Conservation (phyloP, 148 eudicot genomes). For the Beta vulgaris region DNA sequence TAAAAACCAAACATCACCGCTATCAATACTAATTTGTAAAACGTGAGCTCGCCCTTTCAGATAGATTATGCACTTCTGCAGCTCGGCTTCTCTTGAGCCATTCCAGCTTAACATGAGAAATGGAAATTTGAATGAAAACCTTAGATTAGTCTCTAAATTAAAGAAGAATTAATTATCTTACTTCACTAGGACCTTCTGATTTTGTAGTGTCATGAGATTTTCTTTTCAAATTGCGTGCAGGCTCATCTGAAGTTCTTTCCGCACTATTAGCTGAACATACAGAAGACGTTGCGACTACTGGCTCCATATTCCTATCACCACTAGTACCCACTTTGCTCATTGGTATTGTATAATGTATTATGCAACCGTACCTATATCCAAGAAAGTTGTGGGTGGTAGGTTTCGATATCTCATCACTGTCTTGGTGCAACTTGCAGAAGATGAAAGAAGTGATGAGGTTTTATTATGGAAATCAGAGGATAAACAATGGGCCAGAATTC, state of each 20-base stretch:
- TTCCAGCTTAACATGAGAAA: slow-evolving; percentile 13
- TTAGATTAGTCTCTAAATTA: slow-evolving; percentile 2
- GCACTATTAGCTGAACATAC: slow-evolving; percentile 86
- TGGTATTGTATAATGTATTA: too few species aligned
- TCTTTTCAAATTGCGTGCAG: slow-evolving; percentile 52
- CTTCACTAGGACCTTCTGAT: slow-evolving; percentile 78
- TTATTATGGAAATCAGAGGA: too few species aligned
- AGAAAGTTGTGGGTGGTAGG: too few species aligned
- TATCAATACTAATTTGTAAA: not conserved
- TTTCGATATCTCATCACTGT: too few species aligned
- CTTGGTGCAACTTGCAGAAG: too few species aligned
- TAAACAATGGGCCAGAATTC: too few species aligned
- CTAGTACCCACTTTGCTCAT: slow-evolving; percentile 27
- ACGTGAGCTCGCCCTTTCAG: slow-evolving; percentile 73
- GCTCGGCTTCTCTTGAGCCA: slow-evolving; percentile 93
- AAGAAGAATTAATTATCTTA: slow-evolving; percentile 29
- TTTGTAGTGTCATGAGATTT: slow-evolving; percentile 66
- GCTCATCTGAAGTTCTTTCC: slow-evolving; percentile 66
- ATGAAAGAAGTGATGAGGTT: too few species aligned
- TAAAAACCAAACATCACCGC: slow-evolving; percentile 4
- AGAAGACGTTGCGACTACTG: slow-evolving; percentile 63
- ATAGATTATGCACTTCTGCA: slow-evolving; percentile 96
- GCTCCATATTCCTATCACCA: slow-evolving; percentile 47
- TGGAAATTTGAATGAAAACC: slow-evolving; percentile 4
- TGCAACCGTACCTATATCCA: too few species aligned